A percentile compares a stretch with the other conserved stretches of the same genome.
Evolutionary conservation across 1,139 yeast genomes (phyloP).

Genomic region (Lodderomyces pseudojiufengensis): DNA sequence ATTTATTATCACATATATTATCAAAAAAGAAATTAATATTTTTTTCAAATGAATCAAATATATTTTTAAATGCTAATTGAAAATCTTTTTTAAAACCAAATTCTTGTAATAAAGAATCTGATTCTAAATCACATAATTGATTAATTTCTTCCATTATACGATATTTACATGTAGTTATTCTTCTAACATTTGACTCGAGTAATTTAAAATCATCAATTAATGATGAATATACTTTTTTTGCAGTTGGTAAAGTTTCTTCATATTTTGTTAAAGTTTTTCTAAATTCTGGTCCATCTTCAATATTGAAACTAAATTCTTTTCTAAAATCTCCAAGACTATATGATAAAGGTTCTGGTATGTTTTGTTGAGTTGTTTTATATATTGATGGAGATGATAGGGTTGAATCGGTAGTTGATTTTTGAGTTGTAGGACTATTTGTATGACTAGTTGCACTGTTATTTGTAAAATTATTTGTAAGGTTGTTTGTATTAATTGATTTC

Average conservation of each 20-base stretch:
- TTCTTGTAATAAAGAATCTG: conserved; percentile 20
- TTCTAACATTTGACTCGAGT: conserved; percentile 24
- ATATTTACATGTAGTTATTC: conserved; percentile 18
- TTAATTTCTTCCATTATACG: conserved; percentile 24
- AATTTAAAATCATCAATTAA: conserved; percentile 34
- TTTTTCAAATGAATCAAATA: conserved; percentile 34
- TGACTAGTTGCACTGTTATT: too few species aligned
- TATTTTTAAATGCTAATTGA: conserved; percentile 15
- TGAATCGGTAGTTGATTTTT: too few species aligned
- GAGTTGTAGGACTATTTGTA: too few species aligned
- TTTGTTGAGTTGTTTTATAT: conserved; percentile 2
- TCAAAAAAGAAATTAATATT: conserved; percentile 28
- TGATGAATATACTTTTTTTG: conserved; percentile 38
- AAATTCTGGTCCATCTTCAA: conserved; percentile 76
- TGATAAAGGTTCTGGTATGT: conserved; percentile 7
- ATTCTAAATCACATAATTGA: conserved; percentile 20
- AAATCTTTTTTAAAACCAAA: conserved; percentile 24
- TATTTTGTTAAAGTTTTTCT: conserved; percentile 52
- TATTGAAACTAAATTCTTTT: conserved; percentile 31
- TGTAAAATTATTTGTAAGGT: too few species aligned
- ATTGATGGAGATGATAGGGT: too few species aligned
- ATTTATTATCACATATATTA: conserved; percentile 30
- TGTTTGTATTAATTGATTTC: too few species aligned
- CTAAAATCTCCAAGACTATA: conserved; percentile 20
- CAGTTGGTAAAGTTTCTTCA: conserved; percentile 50